Percentiles rank a stretch among this genome's conserved stretches.
These are phyloP conservation scores for Colletotrichum sp. DNA, from an alignment of 2,329 filamentous ascomycete genomes.

Conservation along the genomic window DNA sequence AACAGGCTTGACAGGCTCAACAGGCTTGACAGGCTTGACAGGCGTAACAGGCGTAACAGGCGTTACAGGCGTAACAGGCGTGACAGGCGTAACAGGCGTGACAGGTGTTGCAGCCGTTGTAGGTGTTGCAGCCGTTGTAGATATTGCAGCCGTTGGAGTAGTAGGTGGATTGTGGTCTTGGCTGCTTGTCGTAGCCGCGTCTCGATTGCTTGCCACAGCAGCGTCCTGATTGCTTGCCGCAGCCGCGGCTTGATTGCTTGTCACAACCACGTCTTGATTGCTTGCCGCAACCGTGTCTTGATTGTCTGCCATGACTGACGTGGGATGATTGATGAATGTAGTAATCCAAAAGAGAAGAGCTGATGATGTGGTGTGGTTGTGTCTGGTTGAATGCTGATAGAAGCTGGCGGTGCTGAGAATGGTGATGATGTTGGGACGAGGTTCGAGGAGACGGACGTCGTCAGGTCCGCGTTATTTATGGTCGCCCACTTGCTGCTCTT, in stretches of 20 bases:
- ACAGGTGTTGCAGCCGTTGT: too few species aligned
- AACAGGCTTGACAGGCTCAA: too few species aligned
- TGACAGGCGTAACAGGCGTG: too few species aligned
- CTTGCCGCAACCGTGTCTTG: not conserved
- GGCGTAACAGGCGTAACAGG: too few species aligned
- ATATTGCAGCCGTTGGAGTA: not conserved
- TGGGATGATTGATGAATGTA: not conserved
- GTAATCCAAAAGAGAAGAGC: not conserved
- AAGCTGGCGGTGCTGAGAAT: not conserved
- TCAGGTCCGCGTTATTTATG: not conserved
- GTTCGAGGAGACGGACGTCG: not conserved
- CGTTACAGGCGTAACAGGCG: too few species aligned
- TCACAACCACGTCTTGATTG: not conserved
- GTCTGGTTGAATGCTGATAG: not conserved
- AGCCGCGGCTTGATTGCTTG: too few species aligned
- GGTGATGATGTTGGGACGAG: not conserved
- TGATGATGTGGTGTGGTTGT: not conserved
- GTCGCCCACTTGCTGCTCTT: not conserved
- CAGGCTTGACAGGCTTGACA: too few species aligned
- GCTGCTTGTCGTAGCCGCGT: not conserved
- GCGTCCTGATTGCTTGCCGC: not conserved
- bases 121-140: not conserved
- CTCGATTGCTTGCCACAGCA: not conserved
- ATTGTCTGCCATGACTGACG: not conserved
- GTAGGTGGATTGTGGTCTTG: not conserved